A percentile compares a stretch with the other conserved stretches of the same genome.
These are phyloP conservation scores for Schizonepeta tenuifolia DNA, from an alignment of 257 asterid species.

Conservation along the genomic window DNA sequence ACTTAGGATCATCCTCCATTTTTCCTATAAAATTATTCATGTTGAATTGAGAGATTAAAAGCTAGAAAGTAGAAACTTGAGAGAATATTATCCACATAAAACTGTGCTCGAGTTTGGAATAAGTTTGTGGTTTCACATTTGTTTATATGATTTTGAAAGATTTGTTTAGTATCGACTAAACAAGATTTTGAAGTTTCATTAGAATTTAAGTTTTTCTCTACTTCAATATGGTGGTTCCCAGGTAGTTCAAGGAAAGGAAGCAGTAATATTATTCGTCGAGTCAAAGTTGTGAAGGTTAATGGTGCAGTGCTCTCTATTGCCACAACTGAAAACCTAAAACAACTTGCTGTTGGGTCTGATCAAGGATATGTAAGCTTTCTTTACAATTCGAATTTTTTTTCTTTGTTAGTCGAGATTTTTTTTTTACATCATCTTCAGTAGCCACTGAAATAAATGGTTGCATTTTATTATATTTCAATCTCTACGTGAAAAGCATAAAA, in stretches of 20 bases:
- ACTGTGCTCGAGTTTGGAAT: too few species aligned
- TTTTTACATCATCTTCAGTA: too few species aligned
- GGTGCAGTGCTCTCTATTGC: slow-evolving; percentile 73
- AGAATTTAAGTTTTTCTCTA: slow-evolving; percentile 9
- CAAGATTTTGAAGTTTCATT: not conserved
- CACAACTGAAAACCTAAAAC: slow-evolving; percentile 56
- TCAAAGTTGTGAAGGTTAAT: slow-evolving; percentile 70
- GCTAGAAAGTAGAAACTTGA: too few species aligned
- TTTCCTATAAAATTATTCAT: not conserved
- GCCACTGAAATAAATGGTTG: not conserved
- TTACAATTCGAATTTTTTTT: not conserved
- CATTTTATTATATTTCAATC: not conserved
- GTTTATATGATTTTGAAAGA: too few species aligned
- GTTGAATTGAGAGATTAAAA: too few species aligned
- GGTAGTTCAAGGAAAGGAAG: slow-evolving; percentile 83
- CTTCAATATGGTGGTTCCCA: slow-evolving; percentile 36
- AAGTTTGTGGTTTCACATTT: too few species aligned
- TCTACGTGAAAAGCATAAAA: too few species aligned
- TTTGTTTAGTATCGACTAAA: not conserved
- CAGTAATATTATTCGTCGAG: slow-evolving; percentile 62
- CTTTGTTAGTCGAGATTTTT: too few species aligned
- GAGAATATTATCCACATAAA: too few species aligned
- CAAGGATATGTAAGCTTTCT: slow-evolving; percentile 80
- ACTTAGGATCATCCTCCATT: slow-evolving; percentile 13
- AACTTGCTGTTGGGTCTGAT: slow-evolving; percentile 85